Evolutionary conservation across 805 yeast genomes (phyloP).

Genomic region (Metschnikowia koreensis): DNA sequence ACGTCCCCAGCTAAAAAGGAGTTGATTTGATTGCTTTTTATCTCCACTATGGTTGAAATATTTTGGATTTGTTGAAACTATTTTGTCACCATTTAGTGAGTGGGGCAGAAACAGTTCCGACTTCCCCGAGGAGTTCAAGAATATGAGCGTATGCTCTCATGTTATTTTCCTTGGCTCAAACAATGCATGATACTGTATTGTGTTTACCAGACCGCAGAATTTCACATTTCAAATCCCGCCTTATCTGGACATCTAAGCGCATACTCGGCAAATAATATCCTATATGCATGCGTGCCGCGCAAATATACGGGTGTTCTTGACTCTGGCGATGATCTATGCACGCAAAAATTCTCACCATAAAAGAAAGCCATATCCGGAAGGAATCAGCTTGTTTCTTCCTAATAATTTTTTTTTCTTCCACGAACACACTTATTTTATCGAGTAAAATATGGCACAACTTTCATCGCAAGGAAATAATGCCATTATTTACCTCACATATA

Average conservation of each 20-base stretch:
- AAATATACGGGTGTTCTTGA: conserved; percentile 3
- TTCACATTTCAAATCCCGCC: not conserved
- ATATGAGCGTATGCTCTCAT: too few species aligned
- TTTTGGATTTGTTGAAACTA: too few species aligned
- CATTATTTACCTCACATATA: conserved; percentile 41
- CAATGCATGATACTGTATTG: too few species aligned
- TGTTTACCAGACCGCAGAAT: too few species aligned
- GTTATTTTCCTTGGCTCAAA: too few species aligned
- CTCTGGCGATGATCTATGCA: not conserved
- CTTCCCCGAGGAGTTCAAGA: too few species aligned
- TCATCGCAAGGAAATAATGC: conserved; percentile 39
- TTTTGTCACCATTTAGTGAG: too few species aligned
- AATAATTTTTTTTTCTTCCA: not conserved
- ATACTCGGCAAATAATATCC: conserved; percentile 3
- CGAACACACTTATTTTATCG: not conserved
- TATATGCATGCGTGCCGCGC: conserved; percentile 7
- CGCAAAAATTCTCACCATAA: not conserved
- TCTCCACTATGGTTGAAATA: too few species aligned
- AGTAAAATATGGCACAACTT: conserved; percentile 11
- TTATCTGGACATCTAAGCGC: conserved; percentile 1
- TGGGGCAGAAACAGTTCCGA: too few species aligned
- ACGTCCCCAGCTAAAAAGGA: too few species aligned
- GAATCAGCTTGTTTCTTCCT: not conserved
- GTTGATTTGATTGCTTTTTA: too few species aligned
- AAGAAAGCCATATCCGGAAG: not conserved